Evolutionary conservation across 345 rosid genomes (phyloP), one percentile per base, ranked within the genome.

Genomic region (Stellera chamaejasme): DNA sequence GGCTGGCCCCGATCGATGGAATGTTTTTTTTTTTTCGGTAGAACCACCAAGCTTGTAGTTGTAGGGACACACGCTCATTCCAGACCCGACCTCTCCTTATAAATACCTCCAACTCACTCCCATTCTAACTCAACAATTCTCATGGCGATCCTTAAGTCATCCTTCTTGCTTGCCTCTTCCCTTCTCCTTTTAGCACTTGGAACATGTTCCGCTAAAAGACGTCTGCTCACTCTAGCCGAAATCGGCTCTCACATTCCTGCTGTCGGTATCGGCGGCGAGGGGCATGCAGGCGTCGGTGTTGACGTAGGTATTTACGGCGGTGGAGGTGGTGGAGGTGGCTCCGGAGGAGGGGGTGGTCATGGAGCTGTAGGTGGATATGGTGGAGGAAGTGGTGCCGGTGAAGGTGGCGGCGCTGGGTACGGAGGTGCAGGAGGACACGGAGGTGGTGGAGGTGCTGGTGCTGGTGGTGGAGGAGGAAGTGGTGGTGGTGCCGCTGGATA

Each of bases 141-240:
- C 27, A 79, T 79, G 79, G 69, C 66, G 36, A 47, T 61, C 10
- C 23, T 25, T 15, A 69, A 55, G 42, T 11, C 72, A 5, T 32
- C 39, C 39, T 32, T 32, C 48, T 41, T 48, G 23, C 45, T 52
- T 54, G 45, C 51, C n/a, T 61, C 67, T 46, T 58, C 72, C 49
- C 58, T 70, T 49, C 57, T 77, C 36, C 26, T 75, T 56, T 26
- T 77, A 45, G 68, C 69, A 44, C 16, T 80, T n/a, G 75, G 71
- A 10, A 14, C 75, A n/a, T 66, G 69, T 58, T 67, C 78, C 10
- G 80, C 78, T 10, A 50, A 65, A 14, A 70, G 82, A 64, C 51
- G 61, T 36, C 77, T 80, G 43, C 67, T 77, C 45, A 66, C 65
- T 26, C 16, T 51, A 53, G 75, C 66, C n/a, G 72, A 59, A 67